Evolutionary conservation across 805 yeast genomes (phyloP), one percentile per base, ranked within the genome.

Genomic region (Wickerhamiella australiensis): DNA sequence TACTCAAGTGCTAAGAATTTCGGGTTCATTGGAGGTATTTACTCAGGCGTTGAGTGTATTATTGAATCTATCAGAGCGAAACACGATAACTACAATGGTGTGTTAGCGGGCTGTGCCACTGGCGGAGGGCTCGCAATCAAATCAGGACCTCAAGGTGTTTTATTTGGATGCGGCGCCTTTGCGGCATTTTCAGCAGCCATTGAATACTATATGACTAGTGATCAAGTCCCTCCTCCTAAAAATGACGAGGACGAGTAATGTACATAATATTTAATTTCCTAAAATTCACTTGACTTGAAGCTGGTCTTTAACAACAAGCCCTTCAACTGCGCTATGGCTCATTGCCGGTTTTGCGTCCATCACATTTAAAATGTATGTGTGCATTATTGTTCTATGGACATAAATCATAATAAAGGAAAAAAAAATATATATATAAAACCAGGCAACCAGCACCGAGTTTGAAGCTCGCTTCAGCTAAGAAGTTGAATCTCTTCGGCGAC

Each of bases 101-200:
- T 85, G 2, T 74, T 78, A 41, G 97, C 97, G 3, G 98, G 98
- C 1, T 92, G 96, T 67, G 71, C 90, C 33, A 92, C 98, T 1
- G 98, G 98, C 41, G 98, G 95, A 29, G 96, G 95, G 0, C 73
- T 92, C 47, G 94, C 96, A 1, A 75, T 84, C 57, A 85, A 83
- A 62, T 78, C 92, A 44, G 98, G 98, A 0, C 98, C 98, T 0
- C 87, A 81, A 59, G 94, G 95, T 25, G 92, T 95, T 0, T 59
- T 79, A 22, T 64, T 88, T 52, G 98, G 98, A 1, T 92, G 97
- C 72, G 96, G 94, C 23, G 98, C 96, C 7, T 92, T 92, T 69
- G 96, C 97, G 2, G 95, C 92, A 6, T 92, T 92, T 65, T 82
- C 94, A 50, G 54, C 66, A 3, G 69, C 67, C 4, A 60, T 88